Evolutionary conservation across 306 rosid species (phyloP).

Genomic region (Sesbania bispinosa): DNA sequence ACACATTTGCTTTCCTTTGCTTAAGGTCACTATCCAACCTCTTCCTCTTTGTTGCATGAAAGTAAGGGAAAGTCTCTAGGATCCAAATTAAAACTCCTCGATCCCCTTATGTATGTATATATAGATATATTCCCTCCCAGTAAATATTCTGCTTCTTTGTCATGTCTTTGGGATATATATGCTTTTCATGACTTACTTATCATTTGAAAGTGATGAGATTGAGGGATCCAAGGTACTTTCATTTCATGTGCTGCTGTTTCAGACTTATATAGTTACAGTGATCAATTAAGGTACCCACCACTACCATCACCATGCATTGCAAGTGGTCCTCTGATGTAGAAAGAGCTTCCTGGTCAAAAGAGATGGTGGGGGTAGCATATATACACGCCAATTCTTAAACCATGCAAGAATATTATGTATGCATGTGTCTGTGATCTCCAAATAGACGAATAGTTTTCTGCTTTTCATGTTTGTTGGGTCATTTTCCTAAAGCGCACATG

Average conservation of each 20-base stretch:
- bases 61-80: constrained; percentile 66
- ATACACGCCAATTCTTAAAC: constrained; percentile 42
- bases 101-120: no score
- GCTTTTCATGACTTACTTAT: constrained; percentile 45
- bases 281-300: constrained; percentile 49
- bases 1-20: constrained; percentile 47
- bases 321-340: constrained; percentile 28
- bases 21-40: constrained; percentile 44
- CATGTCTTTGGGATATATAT: constrained; percentile 29
- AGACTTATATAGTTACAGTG: constrained; percentile 12
- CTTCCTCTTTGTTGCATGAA: constrained; percentile 48
- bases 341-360: constrained; percentile 59
- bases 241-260: constrained; percentile 58
- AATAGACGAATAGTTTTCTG: constrained; percentile 33
- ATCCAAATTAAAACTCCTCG: constrained; percentile 51
- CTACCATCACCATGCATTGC: constrained; percentile 18
- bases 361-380: constrained; percentile 11
- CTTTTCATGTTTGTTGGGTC: constrained; percentile 67
- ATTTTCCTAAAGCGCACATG: constrained; percentile 34
- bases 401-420: constrained; percentile 20
- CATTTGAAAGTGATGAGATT: constrained; percentile 76
- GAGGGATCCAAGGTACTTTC: constrained; percentile 87
- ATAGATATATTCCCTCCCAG: constrained; percentile 7
- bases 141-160: constrained; percentile 28
- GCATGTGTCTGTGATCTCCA: constrained; percentile 23